Evolutionary conservation across 2,329 filamentous ascomycete genomes (phyloP).

Genomic region (Colletotrichum tamarilloi): DNA sequence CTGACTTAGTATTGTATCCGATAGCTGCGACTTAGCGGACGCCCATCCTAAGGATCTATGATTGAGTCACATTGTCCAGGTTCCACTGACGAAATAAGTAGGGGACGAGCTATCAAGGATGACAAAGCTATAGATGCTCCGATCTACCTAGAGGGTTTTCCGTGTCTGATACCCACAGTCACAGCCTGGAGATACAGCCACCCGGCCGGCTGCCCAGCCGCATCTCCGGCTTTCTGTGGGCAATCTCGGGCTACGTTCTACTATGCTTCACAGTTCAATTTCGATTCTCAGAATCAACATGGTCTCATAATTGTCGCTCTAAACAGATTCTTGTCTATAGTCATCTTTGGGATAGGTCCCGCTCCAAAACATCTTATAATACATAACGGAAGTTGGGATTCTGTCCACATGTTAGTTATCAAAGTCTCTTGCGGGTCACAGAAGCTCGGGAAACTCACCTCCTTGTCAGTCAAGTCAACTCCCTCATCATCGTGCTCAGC

Average conservation of each 20-base stretch:
- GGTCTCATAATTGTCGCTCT: neutral
- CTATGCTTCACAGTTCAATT: neutral
- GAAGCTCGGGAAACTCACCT: slow-evolving; percentile 40
- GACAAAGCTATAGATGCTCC: too few species aligned
- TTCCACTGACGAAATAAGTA: too few species aligned
- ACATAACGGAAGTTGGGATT: slow-evolving; percentile 45
- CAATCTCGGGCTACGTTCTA: neutral
- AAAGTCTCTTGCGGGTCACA: neutral
- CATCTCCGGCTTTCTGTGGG: neutral
- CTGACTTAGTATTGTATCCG: too few species aligned
- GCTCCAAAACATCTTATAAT: slow-evolving; percentile 26
- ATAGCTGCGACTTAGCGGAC: too few species aligned
- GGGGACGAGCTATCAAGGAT: too few species aligned
- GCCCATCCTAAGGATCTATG: too few species aligned
- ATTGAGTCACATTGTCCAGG: too few species aligned
- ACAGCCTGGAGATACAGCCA: too few species aligned
- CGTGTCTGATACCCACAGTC: too few species aligned
- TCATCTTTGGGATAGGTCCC: neutral
- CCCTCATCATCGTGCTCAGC: slow-evolving; percentile 41
- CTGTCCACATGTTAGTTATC: slow-evolving; percentile 26
- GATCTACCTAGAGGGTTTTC: too few species aligned
- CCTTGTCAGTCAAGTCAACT: slow-evolving; percentile 52
- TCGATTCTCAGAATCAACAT: neutral
- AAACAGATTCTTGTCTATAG: neutral
- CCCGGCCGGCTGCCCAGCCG: neutral